Conservation (phyloP, 306 rosid genomes). For the Acacia confusa region DNA sequence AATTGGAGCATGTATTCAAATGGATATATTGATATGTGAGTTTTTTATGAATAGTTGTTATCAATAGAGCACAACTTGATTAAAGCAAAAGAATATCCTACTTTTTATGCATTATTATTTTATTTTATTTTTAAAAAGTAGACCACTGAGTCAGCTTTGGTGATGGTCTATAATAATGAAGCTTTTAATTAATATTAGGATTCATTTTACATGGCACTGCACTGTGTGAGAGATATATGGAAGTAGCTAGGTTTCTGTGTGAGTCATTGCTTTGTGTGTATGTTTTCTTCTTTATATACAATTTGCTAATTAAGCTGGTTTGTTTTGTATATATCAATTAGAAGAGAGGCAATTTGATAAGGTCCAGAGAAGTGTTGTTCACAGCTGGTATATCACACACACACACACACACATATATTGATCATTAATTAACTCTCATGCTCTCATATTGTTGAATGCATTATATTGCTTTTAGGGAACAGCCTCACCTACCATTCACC, state of each 20-base stretch:
- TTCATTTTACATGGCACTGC: not conserved
- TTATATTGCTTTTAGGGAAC: conserved; percentile 29
- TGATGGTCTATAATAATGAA: not conserved
- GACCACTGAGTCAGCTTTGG: not conserved
- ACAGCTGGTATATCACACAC: not conserved
- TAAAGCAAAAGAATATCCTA: not conserved
- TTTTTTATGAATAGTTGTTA: too few relatives aligned
- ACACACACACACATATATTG: not conserved
- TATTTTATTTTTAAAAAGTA: not conserved
- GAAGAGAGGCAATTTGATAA: not conserved
- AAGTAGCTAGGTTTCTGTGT: not conserved
- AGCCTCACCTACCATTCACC: conserved; percentile 28
- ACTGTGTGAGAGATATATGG: not conserved
- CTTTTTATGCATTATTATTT: not conserved
- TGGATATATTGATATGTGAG: not conserved
- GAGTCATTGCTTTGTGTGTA: not conserved
- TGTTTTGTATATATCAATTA: not conserved
- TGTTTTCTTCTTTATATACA: too few relatives aligned
- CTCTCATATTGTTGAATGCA: not conserved
- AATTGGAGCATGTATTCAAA: too few relatives aligned
- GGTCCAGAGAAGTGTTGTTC: not conserved
- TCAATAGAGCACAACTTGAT: not conserved
- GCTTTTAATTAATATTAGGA: not conserved
- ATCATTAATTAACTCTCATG: not conserved
- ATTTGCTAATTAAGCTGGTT: not conserved